Evolutionary conservation across 805 yeast species (phyloP).

Genomic region (Saccharomyces cerevisiae): DNA sequence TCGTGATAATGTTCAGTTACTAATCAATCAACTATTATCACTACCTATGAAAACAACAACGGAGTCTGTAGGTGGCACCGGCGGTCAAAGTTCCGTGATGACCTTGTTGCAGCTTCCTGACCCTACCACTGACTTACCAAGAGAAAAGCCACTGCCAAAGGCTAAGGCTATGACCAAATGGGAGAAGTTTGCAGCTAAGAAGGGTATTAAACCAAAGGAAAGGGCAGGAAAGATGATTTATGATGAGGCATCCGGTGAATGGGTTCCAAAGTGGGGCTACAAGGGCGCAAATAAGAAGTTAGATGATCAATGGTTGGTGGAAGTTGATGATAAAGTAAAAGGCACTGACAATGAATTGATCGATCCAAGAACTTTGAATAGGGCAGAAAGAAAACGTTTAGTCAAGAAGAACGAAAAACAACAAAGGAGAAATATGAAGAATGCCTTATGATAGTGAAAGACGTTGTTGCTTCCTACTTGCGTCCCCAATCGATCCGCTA

Average conservation of each 20-base stretch:
- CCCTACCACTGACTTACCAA: slow-evolving; percentile 72
- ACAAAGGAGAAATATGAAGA: slow-evolving; percentile 69
- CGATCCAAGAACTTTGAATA: slow-evolving; percentile 76
- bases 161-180: slow-evolving; percentile 88
- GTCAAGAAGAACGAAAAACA: slow-evolving; percentile 79
- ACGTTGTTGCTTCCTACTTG: background rate
- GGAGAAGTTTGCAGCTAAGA: slow-evolving; percentile 93
- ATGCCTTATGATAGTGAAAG: slow-evolving; percentile 14
- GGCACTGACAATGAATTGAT: slow-evolving; percentile 55
- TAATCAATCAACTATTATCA: slow-evolving; percentile 83
- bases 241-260: slow-evolving; percentile 83
- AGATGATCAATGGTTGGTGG: slow-evolving; percentile 93
- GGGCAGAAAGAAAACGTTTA: slow-evolving; percentile 77
- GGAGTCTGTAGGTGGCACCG: slow-evolving; percentile 46
- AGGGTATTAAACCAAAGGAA: slow-evolving; percentile 87
- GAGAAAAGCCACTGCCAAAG: slow-evolving; percentile 94
- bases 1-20: slow-evolving; percentile 87
- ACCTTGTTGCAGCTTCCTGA: slow-evolving; percentile 80
- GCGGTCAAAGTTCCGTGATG: slow-evolving; percentile 62
- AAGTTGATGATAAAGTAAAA: slow-evolving; percentile 69
- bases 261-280: slow-evolving; percentile 99
- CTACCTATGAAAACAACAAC: slow-evolving; percentile 85
- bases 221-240: slow-evolving; percentile 82
- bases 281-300: slow-evolving; percentile 81
- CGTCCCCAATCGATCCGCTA: background rate